Evolutionary conservation across 2,329 filamentous ascomycete species (phyloP).

Genomic region (Xenosphaeropsis pyriputrescens): DNA sequence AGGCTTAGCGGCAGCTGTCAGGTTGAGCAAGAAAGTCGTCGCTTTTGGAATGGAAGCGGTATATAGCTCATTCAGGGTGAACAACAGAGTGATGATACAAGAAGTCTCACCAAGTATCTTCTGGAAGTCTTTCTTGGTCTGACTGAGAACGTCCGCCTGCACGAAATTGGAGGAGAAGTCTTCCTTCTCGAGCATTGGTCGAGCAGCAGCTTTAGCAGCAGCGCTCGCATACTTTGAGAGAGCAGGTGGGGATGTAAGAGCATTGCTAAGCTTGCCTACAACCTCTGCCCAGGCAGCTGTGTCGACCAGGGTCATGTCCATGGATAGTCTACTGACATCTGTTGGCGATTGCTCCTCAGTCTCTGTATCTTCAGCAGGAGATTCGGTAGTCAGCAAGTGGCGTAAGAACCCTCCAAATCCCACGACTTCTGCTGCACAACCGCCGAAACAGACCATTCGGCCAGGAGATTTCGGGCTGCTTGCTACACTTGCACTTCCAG

Average conservation of each 20-base stretch:
- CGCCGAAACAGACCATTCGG: constrained; percentile 14
- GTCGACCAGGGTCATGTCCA: constrained; percentile 55
- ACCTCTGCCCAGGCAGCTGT: constrained; percentile 64
- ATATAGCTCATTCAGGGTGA: constrained; percentile 94
- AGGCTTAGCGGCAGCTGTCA: constrained; percentile 41
- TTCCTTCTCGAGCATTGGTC: constrained; percentile 24
- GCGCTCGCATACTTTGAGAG: constrained; percentile 38
- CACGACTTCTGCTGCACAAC: constrained; percentile 49
- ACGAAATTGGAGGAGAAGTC: constrained; percentile 26
- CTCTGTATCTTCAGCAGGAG: constrained; percentile 1
- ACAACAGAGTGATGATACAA: constrained; percentile 66
- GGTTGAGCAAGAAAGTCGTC: constrained; percentile 56
- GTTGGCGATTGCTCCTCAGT: constrained; percentile 3
- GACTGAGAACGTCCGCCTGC: constrained; percentile 32
- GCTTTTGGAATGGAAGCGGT: constrained; percentile 57
- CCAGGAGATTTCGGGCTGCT: constrained; percentile 2
- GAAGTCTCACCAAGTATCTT: constrained; percentile 18
- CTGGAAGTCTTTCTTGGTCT: constrained; percentile 21
- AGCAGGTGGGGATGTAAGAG: constrained; percentile 35
- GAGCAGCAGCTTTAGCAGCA: constrained; percentile 27
- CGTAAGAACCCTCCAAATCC: constrained; percentile 40
- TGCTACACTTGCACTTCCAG: constrained; percentile 2
- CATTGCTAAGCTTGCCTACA: constrained; percentile 37
- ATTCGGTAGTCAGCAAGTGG: constrained; percentile 14
- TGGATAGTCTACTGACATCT: not conserved